Evolutionary conservation across 2,329 filamentous ascomycete species (phyloP).

Genomic region (Penicillium sp.): DNA sequence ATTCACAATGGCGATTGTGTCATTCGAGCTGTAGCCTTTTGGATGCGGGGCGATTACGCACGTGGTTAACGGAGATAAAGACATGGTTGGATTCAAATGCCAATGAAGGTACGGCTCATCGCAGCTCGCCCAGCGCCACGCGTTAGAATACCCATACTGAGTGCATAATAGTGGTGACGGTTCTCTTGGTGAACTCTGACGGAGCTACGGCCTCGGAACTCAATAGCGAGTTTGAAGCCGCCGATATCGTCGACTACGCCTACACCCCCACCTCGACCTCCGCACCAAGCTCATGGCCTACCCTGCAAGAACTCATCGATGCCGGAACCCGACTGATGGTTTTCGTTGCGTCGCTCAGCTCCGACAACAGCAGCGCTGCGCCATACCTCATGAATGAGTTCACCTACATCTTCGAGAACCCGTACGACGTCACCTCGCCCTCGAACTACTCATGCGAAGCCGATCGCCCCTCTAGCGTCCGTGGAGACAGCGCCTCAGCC

Average conservation of each 20-base stretch:
- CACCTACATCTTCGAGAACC: conserved; percentile 70
- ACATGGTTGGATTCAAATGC: conserved; percentile 71
- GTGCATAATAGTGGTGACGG: conserved; percentile 63
- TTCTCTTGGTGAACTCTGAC: conserved; percentile 75
- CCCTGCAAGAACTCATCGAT: conserved; percentile 70
- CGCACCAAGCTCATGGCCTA: conserved; percentile 66
- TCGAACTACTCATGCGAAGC: conserved; percentile 74
- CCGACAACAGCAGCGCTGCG: conserved; percentile 41
- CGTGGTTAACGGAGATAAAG: conserved; percentile 69
- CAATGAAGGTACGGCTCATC: conserved; percentile 58
- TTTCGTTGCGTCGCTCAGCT: conserved; percentile 64
- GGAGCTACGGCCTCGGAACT: conserved; percentile 61
- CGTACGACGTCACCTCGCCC: conserved; percentile 66
- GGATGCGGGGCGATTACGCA: conserved; percentile 68
- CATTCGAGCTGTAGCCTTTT: conserved; percentile 71
- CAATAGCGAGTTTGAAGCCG: conserved; percentile 58
- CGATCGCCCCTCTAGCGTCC: conserved; percentile 64
- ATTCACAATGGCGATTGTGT: conserved; percentile 68
- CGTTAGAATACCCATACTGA: neutral
- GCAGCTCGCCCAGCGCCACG: neutral
- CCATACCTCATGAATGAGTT: conserved; percentile 51
- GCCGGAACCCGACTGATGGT: conserved; percentile 68
- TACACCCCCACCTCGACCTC: conserved; percentile 59
- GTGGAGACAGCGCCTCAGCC: conserved; percentile 55
- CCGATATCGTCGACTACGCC: conserved; percentile 66